Evolutionary conservation across 2,329 filamentous ascomycete genomes (phyloP).

Genomic region (Penicillium sumatraense): DNA sequence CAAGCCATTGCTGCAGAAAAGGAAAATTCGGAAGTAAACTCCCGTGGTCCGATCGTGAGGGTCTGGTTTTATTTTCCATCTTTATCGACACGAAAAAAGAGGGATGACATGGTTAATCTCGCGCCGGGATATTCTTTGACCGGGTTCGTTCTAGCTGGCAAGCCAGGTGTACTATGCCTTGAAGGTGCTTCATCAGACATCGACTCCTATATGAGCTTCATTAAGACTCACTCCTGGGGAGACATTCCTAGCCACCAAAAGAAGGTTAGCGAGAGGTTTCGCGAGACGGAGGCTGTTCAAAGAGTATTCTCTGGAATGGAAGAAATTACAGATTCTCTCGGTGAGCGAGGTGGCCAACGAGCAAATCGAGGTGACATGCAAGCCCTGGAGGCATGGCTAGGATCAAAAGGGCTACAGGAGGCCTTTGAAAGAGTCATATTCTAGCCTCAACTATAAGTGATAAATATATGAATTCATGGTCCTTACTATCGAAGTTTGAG

Average conservation of each 20-base stretch:
- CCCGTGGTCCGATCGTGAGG: constrained; percentile 46
- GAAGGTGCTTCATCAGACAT: constrained; percentile 49
- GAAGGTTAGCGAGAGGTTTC: constrained; percentile 61
- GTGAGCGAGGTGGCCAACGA: constrained; percentile 36
- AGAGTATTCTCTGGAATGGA: constrained; percentile 37
- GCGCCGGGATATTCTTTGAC: constrained; percentile 59
- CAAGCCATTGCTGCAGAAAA: neutral
- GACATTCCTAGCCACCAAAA: constrained; percentile 67
- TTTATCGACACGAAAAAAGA: constrained; percentile 62
- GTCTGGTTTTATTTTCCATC: constrained; percentile 70
- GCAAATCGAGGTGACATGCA: constrained; percentile 43
- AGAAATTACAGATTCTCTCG: constrained; percentile 39
- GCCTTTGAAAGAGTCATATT: constrained; percentile 42
- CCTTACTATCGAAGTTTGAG: too few relatives aligned
- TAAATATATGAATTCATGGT: neutral
- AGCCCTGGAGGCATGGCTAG: constrained; percentile 37
- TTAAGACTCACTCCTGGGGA: constrained; percentile 67
- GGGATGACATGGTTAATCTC: constrained; percentile 60
- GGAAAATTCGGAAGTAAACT: neutral
- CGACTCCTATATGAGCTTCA: constrained; percentile 66
- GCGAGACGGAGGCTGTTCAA: constrained; percentile 47
- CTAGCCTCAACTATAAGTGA: constrained; percentile 1
- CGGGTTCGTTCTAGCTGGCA: constrained; percentile 64
- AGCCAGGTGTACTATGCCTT: constrained; percentile 54
- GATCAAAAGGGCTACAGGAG: constrained; percentile 28